Evolutionary conservation across 805 yeast species (phyloP).

Genomic region (Yarrowia sp.): DNA sequence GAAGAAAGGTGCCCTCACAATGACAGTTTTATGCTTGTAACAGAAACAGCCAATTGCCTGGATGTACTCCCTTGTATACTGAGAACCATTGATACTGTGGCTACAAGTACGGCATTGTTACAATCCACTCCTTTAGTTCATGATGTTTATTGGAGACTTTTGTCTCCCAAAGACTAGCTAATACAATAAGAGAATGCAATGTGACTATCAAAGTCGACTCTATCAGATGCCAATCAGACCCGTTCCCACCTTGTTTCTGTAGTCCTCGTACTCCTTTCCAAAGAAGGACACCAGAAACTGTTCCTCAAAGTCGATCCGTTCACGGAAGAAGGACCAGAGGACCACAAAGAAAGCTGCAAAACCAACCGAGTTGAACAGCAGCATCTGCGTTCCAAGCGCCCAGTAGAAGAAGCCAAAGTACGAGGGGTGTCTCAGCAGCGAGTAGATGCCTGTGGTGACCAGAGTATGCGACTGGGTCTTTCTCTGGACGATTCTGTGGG

Average conservation of each 20-base stretch:
- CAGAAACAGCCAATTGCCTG: too few species aligned
- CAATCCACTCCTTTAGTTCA: too few species aligned
- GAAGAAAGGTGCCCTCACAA: too few species aligned
- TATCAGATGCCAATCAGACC: constrained; percentile 14
- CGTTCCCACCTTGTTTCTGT: constrained; percentile 17
- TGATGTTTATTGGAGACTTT: too few species aligned
- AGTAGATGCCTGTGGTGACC: constrained; percentile 77
- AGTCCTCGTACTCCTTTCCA: constrained; percentile 16
- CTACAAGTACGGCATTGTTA: background rate
- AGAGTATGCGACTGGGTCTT: constrained; percentile 65
- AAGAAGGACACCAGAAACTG: constrained; percentile 53
- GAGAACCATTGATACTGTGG: too few species aligned
- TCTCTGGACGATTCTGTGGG: constrained; percentile 71
- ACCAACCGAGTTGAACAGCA: constrained; percentile 71
- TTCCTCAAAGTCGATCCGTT: constrained; percentile 77
- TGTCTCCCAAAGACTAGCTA: background rate
- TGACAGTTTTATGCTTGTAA: too few species aligned
- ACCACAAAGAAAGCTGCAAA: constrained; percentile 60
- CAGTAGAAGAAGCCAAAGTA: constrained; percentile 92
- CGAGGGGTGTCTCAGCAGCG: constrained; percentile 79
- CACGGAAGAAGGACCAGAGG: constrained; percentile 71
- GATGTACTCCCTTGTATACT: too few species aligned
- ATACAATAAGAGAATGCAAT: constrained; percentile 17
- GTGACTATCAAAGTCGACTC: background rate
- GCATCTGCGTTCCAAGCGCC: constrained; percentile 85